Base-by-base conservation (phyloP, 371 early-diverging fungal species). In the Mycotypha africana region DNA sequence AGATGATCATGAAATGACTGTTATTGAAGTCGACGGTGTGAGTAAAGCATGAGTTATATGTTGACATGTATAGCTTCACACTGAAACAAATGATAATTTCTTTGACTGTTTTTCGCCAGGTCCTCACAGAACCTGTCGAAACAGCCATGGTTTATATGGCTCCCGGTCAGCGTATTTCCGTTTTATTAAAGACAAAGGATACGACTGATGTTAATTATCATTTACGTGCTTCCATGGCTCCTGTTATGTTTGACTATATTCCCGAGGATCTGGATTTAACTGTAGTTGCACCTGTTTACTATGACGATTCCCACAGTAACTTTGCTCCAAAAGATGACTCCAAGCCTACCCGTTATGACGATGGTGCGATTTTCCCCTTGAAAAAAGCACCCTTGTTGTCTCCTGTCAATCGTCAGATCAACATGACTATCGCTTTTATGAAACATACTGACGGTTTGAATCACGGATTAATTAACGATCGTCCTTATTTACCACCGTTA, bases 21-120 rank as follows among this genome's bases (percentile, higher is more conserved):
- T 91, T 15, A 86, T 91, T 50, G 91, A 90, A 62, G 72, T 81
- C 15, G 91, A 91, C 39, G 91, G 91, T 37, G 66, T 71, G 63
- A n/a, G n/a, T n/a, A n/a, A n/a, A n/a, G n/a, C n/a, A n/a, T n/a
- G n/a, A n/a, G n/a, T n/a, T n/a, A n/a, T n/a, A n/a, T n/a, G n/a
- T n/a, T n/a, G n/a, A n/a, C 41, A 57, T 58, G 4, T 17, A 1
- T 42, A 10, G n/a, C 4, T n/a, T 2, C 8, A n/a, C 20, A 14
- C 6, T 21, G 4, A 20, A 17, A 23, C 8, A 10, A 2, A 23
- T 11, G 4, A 8, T 32, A 6, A 17, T 11, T 35, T 1, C 21
- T n/a, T 28, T 26, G 12, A 22, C 1, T 14, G 8, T 15, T 28
- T n/a, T 37, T 2, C 24, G 3, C 4, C 39, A 51, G 57, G 35